Evolutionary conservation across 2,329 filamentous ascomycete genomes (phyloP).

Genomic region (Neofusicoccum umdonicola): DNA sequence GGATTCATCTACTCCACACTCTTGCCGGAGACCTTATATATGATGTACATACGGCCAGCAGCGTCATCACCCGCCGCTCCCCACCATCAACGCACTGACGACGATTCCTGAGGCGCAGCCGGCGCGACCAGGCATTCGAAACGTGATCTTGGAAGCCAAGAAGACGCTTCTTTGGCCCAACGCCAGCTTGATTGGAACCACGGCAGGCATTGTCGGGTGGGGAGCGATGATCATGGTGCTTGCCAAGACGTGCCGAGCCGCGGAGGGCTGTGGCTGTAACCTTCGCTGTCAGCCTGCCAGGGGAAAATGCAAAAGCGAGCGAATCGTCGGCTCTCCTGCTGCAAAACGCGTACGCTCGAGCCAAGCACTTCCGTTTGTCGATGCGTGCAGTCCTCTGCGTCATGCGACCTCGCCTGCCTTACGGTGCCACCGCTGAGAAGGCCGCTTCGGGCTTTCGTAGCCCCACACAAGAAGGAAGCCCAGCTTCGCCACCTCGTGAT

Average conservation of each 20-base stretch:
- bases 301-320: constrained; percentile 1
- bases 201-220: background rate
- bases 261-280: constrained; percentile 6
- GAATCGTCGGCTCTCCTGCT: background rate
- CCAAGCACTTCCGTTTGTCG: background rate
- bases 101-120: constrained; percentile 12
- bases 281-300: background rate
- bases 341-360: constrained; percentile 10
- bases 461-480: background rate
- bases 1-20: background rate
- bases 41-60: background rate
- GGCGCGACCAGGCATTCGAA: background rate
- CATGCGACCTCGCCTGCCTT: background rate
- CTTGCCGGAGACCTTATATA: background rate
- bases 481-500: background rate
- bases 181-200: constrained; percentile 7
- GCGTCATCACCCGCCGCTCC: background rate
- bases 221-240: background rate
- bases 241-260: constrained; percentile 8
- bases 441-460: background rate
- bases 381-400: background rate
- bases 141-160: constrained; percentile 3
- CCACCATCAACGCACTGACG: constrained; percentile 9
- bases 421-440: background rate
- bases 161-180: background rate